phyloP scores from a whole-genome alignment of 306 rosid genomes.

The Fragaria vesca region DNA sequence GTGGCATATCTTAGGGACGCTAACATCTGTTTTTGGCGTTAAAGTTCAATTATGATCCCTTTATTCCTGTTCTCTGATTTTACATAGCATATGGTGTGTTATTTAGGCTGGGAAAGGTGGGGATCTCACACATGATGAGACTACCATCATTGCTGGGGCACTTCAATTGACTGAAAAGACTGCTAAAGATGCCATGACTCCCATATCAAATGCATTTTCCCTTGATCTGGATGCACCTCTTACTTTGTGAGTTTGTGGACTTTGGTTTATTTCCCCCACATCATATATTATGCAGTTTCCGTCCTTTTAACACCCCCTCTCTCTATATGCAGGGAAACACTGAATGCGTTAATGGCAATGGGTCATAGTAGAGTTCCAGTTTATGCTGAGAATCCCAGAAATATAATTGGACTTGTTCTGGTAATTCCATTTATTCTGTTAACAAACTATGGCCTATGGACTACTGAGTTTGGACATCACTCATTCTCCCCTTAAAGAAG shows the following conservation, averaged over 20 bases:
- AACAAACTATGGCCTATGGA: background rate
- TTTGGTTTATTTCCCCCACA: constrained; percentile 29
- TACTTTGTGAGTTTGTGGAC: constrained; percentile 72
- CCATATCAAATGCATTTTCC: constrained; percentile 89
- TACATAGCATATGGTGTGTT: constrained; percentile 24
- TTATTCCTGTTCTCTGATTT: constrained; percentile 23
- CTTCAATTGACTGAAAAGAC: constrained; percentile 96
- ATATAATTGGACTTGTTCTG: constrained; percentile 94
- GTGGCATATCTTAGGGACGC: constrained; percentile 6
- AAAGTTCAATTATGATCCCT: constrained; percentile 8
- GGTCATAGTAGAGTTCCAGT: constrained; percentile 99
- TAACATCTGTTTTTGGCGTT: background rate
- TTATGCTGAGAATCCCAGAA: constrained; percentile 61
- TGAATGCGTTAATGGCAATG: constrained; percentile 80
- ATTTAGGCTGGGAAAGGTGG: constrained; percentile 98
- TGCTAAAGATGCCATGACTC: constrained; percentile 99
- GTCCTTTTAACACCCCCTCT: constrained; percentile 26
- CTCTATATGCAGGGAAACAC: constrained; percentile 57
- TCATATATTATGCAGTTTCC: constrained; percentile 22
- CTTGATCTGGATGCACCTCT: constrained; percentile 91
- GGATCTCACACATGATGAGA: constrained; percentile 95
- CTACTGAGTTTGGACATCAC: background rate
- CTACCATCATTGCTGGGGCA: constrained; percentile 95
- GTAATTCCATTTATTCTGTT: constrained; percentile 37
- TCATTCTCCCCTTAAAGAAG: background rate